Evolutionary conservation across 257 asterid genomes (phyloP), one percentile per base, ranked within the genome.

Genomic region (Forsythia viridissima): DNA sequence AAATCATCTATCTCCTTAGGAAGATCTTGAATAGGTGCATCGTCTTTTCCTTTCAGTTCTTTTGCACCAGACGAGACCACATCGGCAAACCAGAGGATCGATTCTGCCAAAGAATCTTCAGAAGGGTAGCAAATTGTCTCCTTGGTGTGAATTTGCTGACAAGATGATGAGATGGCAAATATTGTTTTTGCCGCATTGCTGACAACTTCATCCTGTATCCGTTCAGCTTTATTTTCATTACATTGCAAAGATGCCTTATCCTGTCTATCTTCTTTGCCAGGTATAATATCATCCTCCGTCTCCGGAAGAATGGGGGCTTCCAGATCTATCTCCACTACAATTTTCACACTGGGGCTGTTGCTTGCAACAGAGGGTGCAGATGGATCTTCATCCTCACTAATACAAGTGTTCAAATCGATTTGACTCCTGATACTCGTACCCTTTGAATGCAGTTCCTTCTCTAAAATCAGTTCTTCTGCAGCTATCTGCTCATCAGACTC

Each of bases 1-100:
- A 91, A 96, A 59, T 89, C 91, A 80, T 96, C 99, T 8, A 90
- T 84, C 71, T 83, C 96, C 43, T 82, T 84, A 0, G 76, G 75
- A 75, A 70, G 75, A 81, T 74, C 74, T 20, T 69, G 34, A 38
- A 38, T 40, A 9, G 67, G 40, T 30, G 75, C 70, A 21, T 76
- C 77, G 38, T 71, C 80, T 4, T 5, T 44, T 81, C 71, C 83
- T 75, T 86, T 82, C 51, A 72, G 72, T 63, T 85, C 88, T 18
- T 73, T 77, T 18, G 73, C 79, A 71, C 74, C 48, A 12, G 82
- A 81, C 30, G 80, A 78, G 34, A 87, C 72, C 3, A 83, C 84
- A 71, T 84, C 76, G 2, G 83, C 91, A 66, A 93, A 82, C 79
- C 81, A 79, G 52, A 72, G 75, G 39, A 86, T 76, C 0, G 83